Conservation (phyloP, 1,284 basidiomycete species). For the Sporisorium sorghi region DNA sequence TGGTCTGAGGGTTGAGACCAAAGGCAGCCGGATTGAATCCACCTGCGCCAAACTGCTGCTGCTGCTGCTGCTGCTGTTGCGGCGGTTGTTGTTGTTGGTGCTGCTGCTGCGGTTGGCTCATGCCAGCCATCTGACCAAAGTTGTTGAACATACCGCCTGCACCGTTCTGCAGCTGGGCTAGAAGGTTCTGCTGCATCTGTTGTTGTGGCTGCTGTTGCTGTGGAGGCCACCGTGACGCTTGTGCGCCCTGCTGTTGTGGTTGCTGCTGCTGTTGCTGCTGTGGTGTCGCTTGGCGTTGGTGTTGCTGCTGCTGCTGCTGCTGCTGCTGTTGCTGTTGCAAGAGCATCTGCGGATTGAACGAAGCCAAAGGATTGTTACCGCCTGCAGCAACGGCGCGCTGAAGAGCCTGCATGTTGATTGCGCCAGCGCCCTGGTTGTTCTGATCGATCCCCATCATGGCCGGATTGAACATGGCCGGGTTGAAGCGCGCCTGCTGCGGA, state of each 20-base stretch:
- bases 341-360: constrained; percentile 51
- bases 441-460: constrained; percentile 44
- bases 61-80: constrained; percentile 29
- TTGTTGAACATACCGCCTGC: constrained; percentile 40
- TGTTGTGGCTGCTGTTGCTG: constrained; percentile 30
- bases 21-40: constrained; percentile 43
- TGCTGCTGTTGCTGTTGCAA: constrained; percentile 49
- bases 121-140: constrained; percentile 39
- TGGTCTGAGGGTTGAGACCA: constrained; percentile 42
- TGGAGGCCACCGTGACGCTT: constrained; percentile 35
- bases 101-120: constrained; percentile 35
- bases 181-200: constrained; percentile 38
- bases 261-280: constrained; percentile 29
- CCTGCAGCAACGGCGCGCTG: constrained; percentile 44
- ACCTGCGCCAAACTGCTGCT: constrained; percentile 25
- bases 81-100: constrained; percentile 22
- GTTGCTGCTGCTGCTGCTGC: constrained; percentile 35
- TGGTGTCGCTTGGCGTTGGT: constrained; percentile 30
- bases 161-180: constrained; percentile 43
- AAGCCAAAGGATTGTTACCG: constrained; percentile 36
- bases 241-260: constrained; percentile 13
- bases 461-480: constrained; percentile 41
- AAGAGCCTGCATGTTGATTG: constrained; percentile 46
- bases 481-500: constrained; percentile 35
- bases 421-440: constrained; percentile 31